phyloP scores from a whole-genome alignment of 1,284 basidiomycete species.

The Ustilago shanxiensis region DNA sequence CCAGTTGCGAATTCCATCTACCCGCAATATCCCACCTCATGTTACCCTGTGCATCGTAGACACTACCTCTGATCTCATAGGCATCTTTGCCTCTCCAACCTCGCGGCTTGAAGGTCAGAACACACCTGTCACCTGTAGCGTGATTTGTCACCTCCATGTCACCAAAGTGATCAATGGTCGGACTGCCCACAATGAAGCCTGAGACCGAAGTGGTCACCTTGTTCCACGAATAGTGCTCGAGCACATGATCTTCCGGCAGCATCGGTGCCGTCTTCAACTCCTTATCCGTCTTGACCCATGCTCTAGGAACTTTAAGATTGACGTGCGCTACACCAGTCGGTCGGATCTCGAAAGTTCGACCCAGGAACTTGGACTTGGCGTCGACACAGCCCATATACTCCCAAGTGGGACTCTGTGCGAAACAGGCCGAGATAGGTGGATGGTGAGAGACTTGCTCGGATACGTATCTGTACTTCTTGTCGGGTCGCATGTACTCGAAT shows the following conservation, averaged over 20 bases:
- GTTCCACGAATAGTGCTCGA: constrained; percentile 89
- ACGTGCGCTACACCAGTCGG: constrained; percentile 94
- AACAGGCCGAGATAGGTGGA: constrained; percentile 94
- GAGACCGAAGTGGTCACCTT: constrained; percentile 77
- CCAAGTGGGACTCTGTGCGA: constrained; percentile 86
- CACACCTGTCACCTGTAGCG: constrained; percentile 88
- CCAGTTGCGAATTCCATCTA: constrained; percentile 93
- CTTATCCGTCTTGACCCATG: constrained; percentile 51
- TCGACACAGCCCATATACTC: constrained; percentile 81
- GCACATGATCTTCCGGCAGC: constrained; percentile 29
- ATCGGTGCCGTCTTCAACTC: constrained; percentile 36
- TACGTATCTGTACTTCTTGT: constrained; percentile 84
- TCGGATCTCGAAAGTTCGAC: constrained; percentile 94
- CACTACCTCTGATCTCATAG: constrained; percentile 89
- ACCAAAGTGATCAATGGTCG: constrained; percentile 96
- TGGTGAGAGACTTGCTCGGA: constrained; percentile 97
- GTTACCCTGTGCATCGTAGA: constrained; percentile 78
- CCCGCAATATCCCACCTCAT: constrained; percentile 91
- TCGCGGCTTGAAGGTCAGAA: constrained; percentile 93
- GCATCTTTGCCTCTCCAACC: constrained; percentile 94
- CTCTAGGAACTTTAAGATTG: constrained; percentile 77
- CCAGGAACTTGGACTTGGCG: constrained; percentile 71
- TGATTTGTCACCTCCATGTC: constrained; percentile 92
- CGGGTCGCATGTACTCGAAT: constrained; percentile 90
- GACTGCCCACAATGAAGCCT: constrained; percentile 91